A percentile compares a stretch with the other conserved stretches of the same genome.
These are phyloP conservation scores for Mentha longifolia DNA, from an alignment of 257 asterid genomes.

Conservation along the genomic window DNA sequence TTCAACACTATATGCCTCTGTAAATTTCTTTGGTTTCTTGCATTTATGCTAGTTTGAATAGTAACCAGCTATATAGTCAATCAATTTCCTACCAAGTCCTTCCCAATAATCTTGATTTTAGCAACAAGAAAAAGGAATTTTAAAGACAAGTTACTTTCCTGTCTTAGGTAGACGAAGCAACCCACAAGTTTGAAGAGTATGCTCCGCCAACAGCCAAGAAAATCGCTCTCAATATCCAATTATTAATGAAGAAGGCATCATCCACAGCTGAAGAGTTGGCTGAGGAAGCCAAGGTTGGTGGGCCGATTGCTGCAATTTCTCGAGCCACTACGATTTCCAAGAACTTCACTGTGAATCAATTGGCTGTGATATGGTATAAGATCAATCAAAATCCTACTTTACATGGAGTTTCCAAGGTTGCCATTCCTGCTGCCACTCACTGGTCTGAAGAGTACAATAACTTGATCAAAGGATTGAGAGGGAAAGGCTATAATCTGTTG, in stretches of 20 bases:
- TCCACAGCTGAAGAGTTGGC: conserved; percentile 45
- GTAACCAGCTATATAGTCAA: no score
- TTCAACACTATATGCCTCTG: no score
- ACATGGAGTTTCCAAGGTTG: conserved; percentile 44
- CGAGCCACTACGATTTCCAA: conserved; percentile 49
- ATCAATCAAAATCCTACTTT: conserved; percentile 49
- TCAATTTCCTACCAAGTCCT: no score
- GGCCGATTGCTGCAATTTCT: conserved; percentile 59
- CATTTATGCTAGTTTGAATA: no score
- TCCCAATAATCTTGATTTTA: no score
- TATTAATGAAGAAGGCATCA: conserved; percentile 44
- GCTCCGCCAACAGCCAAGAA: conserved; percentile 74
- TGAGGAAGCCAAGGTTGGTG: conserved; percentile 57
- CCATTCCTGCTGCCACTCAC: conserved; percentile 46
- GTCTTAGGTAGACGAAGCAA: conserved; percentile 49
- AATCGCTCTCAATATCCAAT: conserved; percentile 35
- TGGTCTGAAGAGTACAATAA: conserved; percentile 62
- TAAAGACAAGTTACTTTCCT: not conserved
- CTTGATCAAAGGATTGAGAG: conserved; percentile 46
- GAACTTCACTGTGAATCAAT: conserved; percentile 44
- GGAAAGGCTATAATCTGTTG: conserved; percentile 57
- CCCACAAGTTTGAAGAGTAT: conserved; percentile 44
- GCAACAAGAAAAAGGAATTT: conserved; percentile 16
- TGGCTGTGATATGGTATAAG: conserved; percentile 53
- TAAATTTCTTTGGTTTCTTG: no score